Percentiles rank a stretch among this genome's conserved stretches.
phyloP scores from a whole-genome alignment of 31 red algal genomes.

The Pterothamnion heteromorphum region DNA sequence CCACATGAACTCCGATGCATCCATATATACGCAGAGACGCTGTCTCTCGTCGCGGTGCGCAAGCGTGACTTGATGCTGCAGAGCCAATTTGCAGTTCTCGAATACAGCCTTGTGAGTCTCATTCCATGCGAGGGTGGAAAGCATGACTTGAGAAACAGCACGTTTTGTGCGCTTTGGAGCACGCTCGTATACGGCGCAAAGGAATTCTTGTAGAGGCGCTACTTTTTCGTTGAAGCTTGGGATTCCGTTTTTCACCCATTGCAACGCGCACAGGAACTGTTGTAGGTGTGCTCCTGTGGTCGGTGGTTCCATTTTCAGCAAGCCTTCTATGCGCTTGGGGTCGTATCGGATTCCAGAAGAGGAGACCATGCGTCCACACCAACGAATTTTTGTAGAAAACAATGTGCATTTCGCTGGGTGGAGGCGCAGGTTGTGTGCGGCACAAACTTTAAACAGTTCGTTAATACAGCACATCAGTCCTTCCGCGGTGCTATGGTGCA shows the following conservation, averaged over 20 bases:
- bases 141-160: background rate
- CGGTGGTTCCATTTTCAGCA: background rate
- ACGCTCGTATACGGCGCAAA: background rate
- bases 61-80: background rate
- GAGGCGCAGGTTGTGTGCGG: background rate
- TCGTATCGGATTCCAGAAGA: background rate
- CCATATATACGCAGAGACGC: conserved; percentile 15
- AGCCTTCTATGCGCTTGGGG: background rate
- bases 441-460: background rate
- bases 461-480: background rate
- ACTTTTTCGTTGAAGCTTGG: background rate
- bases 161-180: background rate
- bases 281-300: background rate
- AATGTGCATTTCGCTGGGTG: background rate
- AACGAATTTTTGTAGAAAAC: background rate
- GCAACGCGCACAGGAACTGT: background rate
- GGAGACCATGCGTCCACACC: background rate
- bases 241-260: background rate
- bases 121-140: background rate
- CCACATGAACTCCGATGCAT: background rate
- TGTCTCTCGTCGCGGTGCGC: background rate
- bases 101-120: background rate
- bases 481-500: background rate
- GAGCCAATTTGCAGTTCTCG: background rate
- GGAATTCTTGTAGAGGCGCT: background rate